phyloP scores from a whole-genome alignment of 2,329 filamentous ascomycete genomes.

The Aspergillus uvarum region DNA sequence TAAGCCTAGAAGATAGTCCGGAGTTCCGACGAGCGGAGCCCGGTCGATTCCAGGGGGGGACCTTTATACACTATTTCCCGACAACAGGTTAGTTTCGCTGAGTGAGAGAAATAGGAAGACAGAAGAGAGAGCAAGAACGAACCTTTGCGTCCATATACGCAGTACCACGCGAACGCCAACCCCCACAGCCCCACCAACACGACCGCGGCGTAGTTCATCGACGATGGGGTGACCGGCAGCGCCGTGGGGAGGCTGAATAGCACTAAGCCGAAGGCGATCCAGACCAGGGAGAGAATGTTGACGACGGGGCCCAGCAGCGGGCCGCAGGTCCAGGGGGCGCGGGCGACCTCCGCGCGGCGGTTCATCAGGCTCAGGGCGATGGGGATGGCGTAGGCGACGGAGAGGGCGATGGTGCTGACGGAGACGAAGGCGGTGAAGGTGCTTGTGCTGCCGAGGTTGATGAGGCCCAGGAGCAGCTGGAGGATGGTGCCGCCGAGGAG shows the following conservation, averaged over 20 bases:
- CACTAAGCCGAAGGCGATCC: constrained; percentile 55
- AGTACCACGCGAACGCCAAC: constrained; percentile 54
- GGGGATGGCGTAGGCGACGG: constrained; percentile 57
- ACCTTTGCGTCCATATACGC: constrained; percentile 53
- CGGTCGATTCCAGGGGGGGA: constrained; percentile 23
- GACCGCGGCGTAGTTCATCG: constrained; percentile 60
- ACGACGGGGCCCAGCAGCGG: constrained; percentile 43
- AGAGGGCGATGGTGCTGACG: constrained; percentile 58
- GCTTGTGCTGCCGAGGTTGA: constrained; percentile 49
- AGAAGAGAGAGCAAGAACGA: constrained; percentile 21
- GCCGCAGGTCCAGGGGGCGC: constrained; percentile 52
- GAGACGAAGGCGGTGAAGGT: constrained; percentile 54
- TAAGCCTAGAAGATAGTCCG: too few species aligned
- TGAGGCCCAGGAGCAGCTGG: constrained; percentile 51
- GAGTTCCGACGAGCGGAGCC: background rate
- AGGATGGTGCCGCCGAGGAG: constrained; percentile 47
- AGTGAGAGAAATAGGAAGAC: too few species aligned
- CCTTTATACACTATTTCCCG: constrained; percentile 23
- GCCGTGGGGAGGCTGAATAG: constrained; percentile 56
- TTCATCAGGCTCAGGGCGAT: constrained; percentile 53
- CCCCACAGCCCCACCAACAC: constrained; percentile 57
- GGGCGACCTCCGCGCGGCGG: constrained; percentile 48
- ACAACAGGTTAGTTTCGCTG: background rate
- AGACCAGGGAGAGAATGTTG: constrained; percentile 50
- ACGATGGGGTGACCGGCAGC: constrained; percentile 52